phyloP scores from a whole-genome alignment of 2,329 filamentous ascomycete species.

The Phialophora chinensis region DNA sequence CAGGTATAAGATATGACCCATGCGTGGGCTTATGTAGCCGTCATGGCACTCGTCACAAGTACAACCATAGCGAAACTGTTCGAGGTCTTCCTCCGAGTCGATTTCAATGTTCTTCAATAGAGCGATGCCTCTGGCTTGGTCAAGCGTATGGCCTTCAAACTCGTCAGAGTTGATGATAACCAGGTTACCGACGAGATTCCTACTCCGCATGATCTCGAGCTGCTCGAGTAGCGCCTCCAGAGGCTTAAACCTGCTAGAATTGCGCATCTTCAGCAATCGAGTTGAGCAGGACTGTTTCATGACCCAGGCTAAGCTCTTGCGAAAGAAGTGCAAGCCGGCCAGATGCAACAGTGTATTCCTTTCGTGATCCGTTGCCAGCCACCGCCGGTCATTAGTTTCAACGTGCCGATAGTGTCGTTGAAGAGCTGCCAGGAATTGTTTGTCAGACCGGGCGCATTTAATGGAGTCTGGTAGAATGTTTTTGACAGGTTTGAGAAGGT shows the following conservation, averaged over 20 bases:
- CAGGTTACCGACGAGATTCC: conserved; percentile 17
- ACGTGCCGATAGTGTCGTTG: background rate
- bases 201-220: conserved; percentile 42
- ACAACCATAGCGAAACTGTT: conserved; percentile 46
- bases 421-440: background rate
- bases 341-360: conserved; percentile 42
- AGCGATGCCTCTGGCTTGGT: conserved; percentile 43
- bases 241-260: conserved; percentile 45
- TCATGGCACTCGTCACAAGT: conserved; percentile 47
- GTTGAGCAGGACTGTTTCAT: conserved; percentile 35
- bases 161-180: conserved; percentile 36
- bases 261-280: conserved; percentile 36
- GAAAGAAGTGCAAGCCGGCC: conserved; percentile 38
- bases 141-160: conserved; percentile 39
- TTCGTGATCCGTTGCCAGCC: conserved; percentile 26
- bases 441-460: background rate
- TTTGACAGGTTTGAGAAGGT: conserved; percentile 2
- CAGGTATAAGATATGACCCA: conserved; percentile 41
- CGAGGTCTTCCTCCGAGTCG: conserved; percentile 26
- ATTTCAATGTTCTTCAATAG: conserved; percentile 30
- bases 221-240: conserved; percentile 42
- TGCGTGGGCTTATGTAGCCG: conserved; percentile 49
- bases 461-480: conserved; percentile 5
- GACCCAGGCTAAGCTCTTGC: conserved; percentile 41
- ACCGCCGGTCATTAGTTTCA: background rate